A percentile compares a stretch with the other conserved stretches of the same genome.
Evolutionary conservation across 257 asterid genomes (phyloP).

Genomic region (Verbena officinalis): DNA sequence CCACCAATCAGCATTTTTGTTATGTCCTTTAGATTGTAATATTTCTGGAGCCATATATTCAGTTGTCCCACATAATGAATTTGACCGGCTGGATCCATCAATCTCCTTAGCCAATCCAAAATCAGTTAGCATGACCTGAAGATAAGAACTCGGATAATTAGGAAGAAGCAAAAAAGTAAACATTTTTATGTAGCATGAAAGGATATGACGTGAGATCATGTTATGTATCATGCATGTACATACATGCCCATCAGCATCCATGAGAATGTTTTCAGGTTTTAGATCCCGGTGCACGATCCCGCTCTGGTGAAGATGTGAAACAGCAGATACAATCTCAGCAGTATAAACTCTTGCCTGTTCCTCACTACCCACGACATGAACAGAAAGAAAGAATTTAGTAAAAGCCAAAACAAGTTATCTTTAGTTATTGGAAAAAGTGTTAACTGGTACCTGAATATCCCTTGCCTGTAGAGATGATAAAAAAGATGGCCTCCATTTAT

Average conservation of each 20-base stretch:
- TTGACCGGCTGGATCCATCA: slow-evolving; percentile 83
- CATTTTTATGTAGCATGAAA: background rate
- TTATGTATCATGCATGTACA: slow-evolving; percentile 28
- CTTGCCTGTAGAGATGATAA: slow-evolving; percentile 94
- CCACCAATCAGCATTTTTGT: slow-evolving; percentile 97
- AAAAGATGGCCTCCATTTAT: slow-evolving; percentile 95
- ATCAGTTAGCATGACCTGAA: slow-evolving; percentile 89
- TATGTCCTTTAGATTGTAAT: slow-evolving; percentile 74
- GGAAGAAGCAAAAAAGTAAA: slow-evolving; percentile 16
- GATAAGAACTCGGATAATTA: slow-evolving; percentile 21
- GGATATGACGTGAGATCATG: slow-evolving; percentile 26
- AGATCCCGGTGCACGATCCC: slow-evolving; percentile 96
- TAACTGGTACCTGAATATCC: slow-evolving; percentile 78
- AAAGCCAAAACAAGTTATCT: slow-evolving; percentile 22
- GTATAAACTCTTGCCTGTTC: slow-evolving; percentile 94
- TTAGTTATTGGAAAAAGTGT: slow-evolving; percentile 10
- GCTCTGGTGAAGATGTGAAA: slow-evolving; percentile 84
- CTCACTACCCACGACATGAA: slow-evolving; percentile 65
- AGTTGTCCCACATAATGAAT: slow-evolving; percentile 91
- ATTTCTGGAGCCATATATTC: slow-evolving; percentile 99
- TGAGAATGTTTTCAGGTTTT: slow-evolving; percentile 95
- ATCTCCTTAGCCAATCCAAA: slow-evolving; percentile 95
- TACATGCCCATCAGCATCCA: slow-evolving; percentile 98
- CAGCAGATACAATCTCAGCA: slow-evolving; percentile 96
- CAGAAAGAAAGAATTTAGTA: slow-evolving; percentile 36